phyloP scores from a whole-genome alignment of 495 filamentous ascomycete genomes.

The Staphylotrichum tortipilum region DNA sequence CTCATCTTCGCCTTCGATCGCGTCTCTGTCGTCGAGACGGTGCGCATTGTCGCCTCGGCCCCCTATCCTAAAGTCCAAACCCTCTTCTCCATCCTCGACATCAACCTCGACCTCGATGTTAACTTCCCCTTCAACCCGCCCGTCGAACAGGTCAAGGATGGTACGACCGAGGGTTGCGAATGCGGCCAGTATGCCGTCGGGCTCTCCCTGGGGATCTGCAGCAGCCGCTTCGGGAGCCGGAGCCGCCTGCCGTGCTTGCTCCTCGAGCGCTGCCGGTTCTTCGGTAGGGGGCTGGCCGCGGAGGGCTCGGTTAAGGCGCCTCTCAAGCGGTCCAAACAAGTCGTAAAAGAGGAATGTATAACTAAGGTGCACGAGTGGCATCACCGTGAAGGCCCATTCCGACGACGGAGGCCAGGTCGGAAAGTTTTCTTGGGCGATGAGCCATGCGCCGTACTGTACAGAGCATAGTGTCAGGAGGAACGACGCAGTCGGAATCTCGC shows the following conservation, averaged over 20 bases:
- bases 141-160: conserved; percentile 13
- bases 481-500: not conserved
- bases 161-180: conserved; percentile 12
- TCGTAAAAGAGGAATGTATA: conserved; percentile 62
- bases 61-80: conserved; percentile 36
- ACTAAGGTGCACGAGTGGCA: conserved; percentile 58
- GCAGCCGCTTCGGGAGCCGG: not conserved
- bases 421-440: conserved; percentile 18
- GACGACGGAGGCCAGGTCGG: conserved; percentile 64
- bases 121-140: conserved; percentile 17
- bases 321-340: conserved; percentile 53
- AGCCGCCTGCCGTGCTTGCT: not conserved
- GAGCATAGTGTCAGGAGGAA: not conserved
- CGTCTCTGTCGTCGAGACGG: conserved; percentile 29
- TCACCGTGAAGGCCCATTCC: conserved; percentile 56
- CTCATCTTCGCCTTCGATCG: conserved; percentile 27
- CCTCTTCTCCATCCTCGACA: conserved; percentile 38
- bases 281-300: conserved; percentile 18
- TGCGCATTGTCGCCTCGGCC: conserved; percentile 25
- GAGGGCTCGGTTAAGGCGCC: conserved; percentile 44
- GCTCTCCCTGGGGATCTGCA: not conserved
- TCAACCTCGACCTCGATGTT: conserved; percentile 31
- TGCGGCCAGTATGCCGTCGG: conserved; percentile 4
- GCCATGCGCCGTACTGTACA: conserved; percentile 16
- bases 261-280: conserved; percentile 1